Evolutionary conservation across 768 basidiomycete genomes (phyloP).

Genomic region (Boletus reticuloceps): DNA sequence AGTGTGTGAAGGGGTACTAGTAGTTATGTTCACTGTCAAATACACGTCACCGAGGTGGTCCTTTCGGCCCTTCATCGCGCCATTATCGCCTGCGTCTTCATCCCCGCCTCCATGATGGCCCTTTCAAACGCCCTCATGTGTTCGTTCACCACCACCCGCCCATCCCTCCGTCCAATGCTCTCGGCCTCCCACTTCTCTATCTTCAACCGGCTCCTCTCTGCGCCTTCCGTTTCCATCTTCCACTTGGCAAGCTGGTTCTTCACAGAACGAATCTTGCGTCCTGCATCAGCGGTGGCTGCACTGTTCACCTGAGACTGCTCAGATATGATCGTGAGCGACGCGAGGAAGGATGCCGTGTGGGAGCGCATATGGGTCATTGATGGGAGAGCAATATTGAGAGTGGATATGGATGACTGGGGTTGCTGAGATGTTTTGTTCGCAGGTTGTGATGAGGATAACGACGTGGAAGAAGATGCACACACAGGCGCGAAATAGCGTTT

Average conservation of each 20-base stretch:
- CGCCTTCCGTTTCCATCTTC: constrained; percentile 81
- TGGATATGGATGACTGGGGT: constrained; percentile 29
- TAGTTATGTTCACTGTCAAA: constrained; percentile 2
- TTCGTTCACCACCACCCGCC: constrained; percentile 71
- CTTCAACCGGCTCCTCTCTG: constrained; percentile 70
- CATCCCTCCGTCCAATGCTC: constrained; percentile 46
- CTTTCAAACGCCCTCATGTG: constrained; percentile 74
- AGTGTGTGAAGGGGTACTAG: constrained; percentile 8
- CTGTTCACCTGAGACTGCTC: constrained; percentile 89
- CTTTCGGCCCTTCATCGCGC: constrained; percentile 46
- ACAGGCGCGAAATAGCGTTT: constrained; percentile 57
- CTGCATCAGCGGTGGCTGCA: constrained; percentile 81
- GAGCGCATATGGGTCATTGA: constrained; percentile 71
- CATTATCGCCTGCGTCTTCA: constrained; percentile 82
- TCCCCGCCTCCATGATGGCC: constrained; percentile 67
- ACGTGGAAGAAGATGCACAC: constrained; percentile 53
- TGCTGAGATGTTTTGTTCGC: constrained; percentile 16
- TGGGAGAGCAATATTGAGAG: constrained; percentile 41
- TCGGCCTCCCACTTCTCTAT: constrained; percentile 83
- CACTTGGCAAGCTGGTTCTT: constrained; percentile 82
- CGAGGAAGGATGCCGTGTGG: constrained; percentile 70
- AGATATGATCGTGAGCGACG: constrained; percentile 73
- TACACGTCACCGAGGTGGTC: background rate
- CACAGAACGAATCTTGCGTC: constrained; percentile 79
- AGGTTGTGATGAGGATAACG: constrained; percentile 30